phyloP scores from a whole-genome alignment of 345 rosid genomes.

The Hibiscus syriacus region DNA sequence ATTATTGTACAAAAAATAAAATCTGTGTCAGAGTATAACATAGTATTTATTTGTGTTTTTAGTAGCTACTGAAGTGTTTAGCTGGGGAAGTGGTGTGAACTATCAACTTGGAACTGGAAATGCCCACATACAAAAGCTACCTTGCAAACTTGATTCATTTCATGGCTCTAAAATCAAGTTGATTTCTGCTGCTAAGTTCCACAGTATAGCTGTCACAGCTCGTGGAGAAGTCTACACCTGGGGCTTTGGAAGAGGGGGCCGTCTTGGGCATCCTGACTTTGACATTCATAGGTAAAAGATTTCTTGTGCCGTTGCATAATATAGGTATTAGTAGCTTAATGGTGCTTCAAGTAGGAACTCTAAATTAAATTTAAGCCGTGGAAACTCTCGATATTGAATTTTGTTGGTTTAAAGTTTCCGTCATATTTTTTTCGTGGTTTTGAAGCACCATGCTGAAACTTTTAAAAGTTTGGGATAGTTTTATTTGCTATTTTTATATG shows the following conservation, averaged over 20 bases:
- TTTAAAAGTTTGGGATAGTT: background rate
- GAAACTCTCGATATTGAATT: background rate
- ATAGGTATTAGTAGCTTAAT: background rate
- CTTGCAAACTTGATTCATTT: slow-evolving; percentile 89
- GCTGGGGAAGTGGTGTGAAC: slow-evolving; percentile 98
- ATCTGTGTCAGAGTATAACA: slow-evolving; percentile 1
- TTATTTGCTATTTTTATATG: background rate
- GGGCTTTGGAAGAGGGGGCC: slow-evolving; percentile 99
- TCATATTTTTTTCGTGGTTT: background rate
- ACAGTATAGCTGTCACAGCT: slow-evolving; percentile 74
- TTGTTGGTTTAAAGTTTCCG: background rate
- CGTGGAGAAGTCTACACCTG: slow-evolving; percentile 83
- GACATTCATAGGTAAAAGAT: slow-evolving; percentile 82
- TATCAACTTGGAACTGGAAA: slow-evolving; percentile 97
- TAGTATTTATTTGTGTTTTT: slow-evolving; percentile 17
- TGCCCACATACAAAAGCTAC: slow-evolving; percentile 78
- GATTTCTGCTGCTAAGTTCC: slow-evolving; percentile 91
- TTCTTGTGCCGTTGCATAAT: background rate
- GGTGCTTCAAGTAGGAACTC: background rate
- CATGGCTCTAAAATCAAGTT: slow-evolving; percentile 60
- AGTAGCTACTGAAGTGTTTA: slow-evolving; percentile 85
- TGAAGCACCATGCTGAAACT: background rate
- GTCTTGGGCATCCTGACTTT: slow-evolving; percentile 99
- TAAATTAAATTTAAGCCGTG: background rate
- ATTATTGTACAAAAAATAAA: slow-evolving; percentile 9